Base-by-base conservation (phyloP, 2,329 filamentous ascomycete genomes). In the Colletotrichum shisoi region DNA sequence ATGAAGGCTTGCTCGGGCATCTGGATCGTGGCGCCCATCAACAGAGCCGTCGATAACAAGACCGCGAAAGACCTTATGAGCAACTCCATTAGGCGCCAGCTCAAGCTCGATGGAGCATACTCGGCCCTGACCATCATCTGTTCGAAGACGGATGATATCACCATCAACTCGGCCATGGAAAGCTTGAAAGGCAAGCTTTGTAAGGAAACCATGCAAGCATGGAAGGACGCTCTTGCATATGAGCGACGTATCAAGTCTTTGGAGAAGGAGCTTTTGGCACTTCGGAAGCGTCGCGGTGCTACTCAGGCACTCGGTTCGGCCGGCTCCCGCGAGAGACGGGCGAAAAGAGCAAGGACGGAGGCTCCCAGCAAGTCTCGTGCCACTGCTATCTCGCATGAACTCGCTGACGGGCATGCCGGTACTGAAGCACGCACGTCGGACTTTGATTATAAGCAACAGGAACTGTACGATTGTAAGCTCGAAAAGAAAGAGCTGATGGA, bases 11-110 rank as follows among this genome's bases (percentile, higher is more conserved):
- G 87, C 69, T 83, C 83, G 1, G 81, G 83, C 1, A 73, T 89
- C 1, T 89, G 85, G 85, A 84, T 89, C 54, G 83, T 88, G 13
- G 84, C 86, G 1, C 85, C 86, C 0, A 89, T 90, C 62, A 85
- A 79, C 49, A 78, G 87, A 19, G 85, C 85, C 1, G 84, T 89
- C 2, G 84, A 88, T 69, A 84, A 88, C 70, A 86, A 87, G 71
- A 81, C 83, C 1, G 85, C 86, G 0, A 85, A 85, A 59, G 81
- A 79, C 0, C 76, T 89, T 1, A 78, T 89, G 7, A 84, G 85
- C 0, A 79, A 85, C n/a, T 80, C 81, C 0, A 87, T 88, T 76
- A 85, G 84, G 71, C 78, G 82, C 0, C 87, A 89, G 69, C 76
- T 89, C 3, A 84, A 87, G 59, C 84, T 85, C 70, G 87, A 89